Evolutionary conservation across 2,329 filamentous ascomycete genomes (phyloP).

Genomic region (Fusarium camptoceras): DNA sequence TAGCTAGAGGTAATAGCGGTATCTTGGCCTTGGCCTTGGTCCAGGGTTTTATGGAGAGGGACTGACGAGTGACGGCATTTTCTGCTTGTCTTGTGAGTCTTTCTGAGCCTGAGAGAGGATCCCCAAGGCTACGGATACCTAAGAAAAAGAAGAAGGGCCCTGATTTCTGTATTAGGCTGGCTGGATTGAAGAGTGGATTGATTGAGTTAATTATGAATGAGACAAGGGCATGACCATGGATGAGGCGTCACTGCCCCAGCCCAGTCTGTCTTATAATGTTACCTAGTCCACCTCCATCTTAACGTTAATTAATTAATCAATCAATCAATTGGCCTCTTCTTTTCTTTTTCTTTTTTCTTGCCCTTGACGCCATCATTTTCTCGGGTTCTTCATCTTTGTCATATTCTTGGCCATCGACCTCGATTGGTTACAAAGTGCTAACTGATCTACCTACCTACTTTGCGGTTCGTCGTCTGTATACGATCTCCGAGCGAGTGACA

Average conservation of each 20-base stretch:
- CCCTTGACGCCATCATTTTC: slow-evolving; percentile 10
- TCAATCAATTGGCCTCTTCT: slow-evolving; percentile 10
- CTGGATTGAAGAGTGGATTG: slow-evolving; percentile 2
- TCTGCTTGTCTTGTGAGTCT: neutral
- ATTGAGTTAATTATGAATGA: neutral
- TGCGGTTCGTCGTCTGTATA: slow-evolving; percentile 6
- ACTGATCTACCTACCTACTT: neutral
- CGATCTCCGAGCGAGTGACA: slow-evolving; percentile 18
- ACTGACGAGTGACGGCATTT: slow-evolving; percentile 44
- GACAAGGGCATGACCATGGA: slow-evolving; percentile 13
- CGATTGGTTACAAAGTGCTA: neutral
- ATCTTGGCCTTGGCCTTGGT: slow-evolving; percentile 27
- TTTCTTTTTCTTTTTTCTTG: slow-evolving; percentile 2
- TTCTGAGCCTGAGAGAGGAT: neutral
- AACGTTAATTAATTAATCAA: slow-evolving; percentile 3
- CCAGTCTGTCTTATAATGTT: slow-evolving; percentile 1
- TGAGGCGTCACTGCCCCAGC: slow-evolving; percentile 29
- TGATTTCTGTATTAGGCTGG: slow-evolving; percentile 2
- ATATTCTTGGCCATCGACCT: neutral
- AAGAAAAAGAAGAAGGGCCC: neutral
- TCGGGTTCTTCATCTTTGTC: slow-evolving; percentile 20
- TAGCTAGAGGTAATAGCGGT: slow-evolving; percentile 37
- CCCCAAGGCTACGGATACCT: neutral
- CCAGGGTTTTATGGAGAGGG: slow-evolving; percentile 38
- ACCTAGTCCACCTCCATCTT: neutral